Base-by-base conservation (phyloP, 176 grass and related monocot species). In the Raddia distichophylla region DNA sequence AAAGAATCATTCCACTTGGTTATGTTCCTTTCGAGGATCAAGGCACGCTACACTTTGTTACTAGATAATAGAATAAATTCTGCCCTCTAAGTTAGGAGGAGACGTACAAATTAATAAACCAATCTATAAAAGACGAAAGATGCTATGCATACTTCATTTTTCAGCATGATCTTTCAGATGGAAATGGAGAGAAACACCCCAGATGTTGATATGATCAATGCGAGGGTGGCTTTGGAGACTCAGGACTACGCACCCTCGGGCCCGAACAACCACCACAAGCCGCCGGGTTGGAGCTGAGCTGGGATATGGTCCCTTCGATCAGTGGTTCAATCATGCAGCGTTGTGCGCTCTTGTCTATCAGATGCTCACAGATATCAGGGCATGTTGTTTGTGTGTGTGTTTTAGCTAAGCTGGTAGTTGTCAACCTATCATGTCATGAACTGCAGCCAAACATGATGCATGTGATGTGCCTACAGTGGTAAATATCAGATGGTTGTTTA, bases 211-310 rank as follows among this genome's bases (percentile, higher is more conserved):
- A 17, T 34, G 70, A 57, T 86, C 7, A 69, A 19, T 35, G 75
- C 48, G 6, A 91, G 92, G 79, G 89, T 94, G 92, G 80, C 67
- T 2, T 72, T 91, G 45, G 80, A 80, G 76, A 72, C 17, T 32
- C 78, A 94, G 10, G 92, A 94, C 54, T 94, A 94, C 59, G 10
- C 42, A 2, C 79, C 83, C 33, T 7, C 89, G 0, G 86, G 76
- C 6, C 60, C 92, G 5, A 94, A 94, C 83, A 78, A 84, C 74
- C 89, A 77, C 48, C 92, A 94, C 86, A 94, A 74, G 60, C 86
- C 92, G 69, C 89, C 92, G 35, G 83, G 79, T 43, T 46, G 77
- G 69, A 80, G 67, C 33, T 88, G 64, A 86, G 60, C 32, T n/a
- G 63, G 6, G 10, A 71, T 27, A 27, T 27, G 27, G 27, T 76